phyloP scores from a whole-genome alignment of 2,329 filamentous ascomycete genomes.

The Epichloe baconii region DNA sequence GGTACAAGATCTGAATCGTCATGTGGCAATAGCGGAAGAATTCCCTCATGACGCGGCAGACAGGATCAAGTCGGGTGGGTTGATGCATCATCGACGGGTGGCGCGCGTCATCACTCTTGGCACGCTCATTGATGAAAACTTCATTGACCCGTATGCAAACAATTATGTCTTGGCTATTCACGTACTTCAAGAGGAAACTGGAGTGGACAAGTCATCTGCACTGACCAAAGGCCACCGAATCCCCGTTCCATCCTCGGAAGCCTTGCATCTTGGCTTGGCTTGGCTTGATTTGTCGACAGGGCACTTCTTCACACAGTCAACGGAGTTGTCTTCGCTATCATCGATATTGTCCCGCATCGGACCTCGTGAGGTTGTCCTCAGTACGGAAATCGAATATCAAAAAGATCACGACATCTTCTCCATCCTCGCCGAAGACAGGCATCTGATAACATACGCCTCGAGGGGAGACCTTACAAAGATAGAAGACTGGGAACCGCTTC shows the following conservation, averaged over 20 bases:
- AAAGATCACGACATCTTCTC: constrained; percentile 49
- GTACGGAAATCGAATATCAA: constrained; percentile 46
- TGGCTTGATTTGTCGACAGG: constrained; percentile 96
- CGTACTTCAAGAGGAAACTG: constrained; percentile 18
- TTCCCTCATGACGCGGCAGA: constrained; percentile 61
- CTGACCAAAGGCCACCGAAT: background rate
- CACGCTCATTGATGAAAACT: constrained; percentile 93
- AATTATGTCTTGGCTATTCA: constrained; percentile 84
- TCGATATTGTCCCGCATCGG: constrained; percentile 72
- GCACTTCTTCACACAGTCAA: constrained; percentile 76
- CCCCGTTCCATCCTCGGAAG: constrained; percentile 5
- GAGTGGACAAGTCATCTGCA: background rate
- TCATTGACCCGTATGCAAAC: constrained; percentile 87
- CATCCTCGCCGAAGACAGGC: constrained; percentile 60
- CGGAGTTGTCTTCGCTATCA: constrained; percentile 57
- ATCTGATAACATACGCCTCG: constrained; percentile 61
- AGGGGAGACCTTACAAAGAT: constrained; percentile 33
- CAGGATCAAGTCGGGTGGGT: constrained; percentile 60
- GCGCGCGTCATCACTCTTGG: constrained; percentile 85
- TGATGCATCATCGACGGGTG: constrained; percentile 75
- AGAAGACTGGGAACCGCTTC: constrained; percentile 58
- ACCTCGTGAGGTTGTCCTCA: constrained; percentile 73
- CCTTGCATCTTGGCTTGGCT: constrained; percentile 54
- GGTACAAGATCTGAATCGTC: constrained; percentile 78
- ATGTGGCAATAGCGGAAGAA: constrained; percentile 91